These are phyloP conservation scores for Talaromyces ruber DNA, from an alignment of 495 filamentous ascomycete species.

Conservation along the genomic window DNA sequence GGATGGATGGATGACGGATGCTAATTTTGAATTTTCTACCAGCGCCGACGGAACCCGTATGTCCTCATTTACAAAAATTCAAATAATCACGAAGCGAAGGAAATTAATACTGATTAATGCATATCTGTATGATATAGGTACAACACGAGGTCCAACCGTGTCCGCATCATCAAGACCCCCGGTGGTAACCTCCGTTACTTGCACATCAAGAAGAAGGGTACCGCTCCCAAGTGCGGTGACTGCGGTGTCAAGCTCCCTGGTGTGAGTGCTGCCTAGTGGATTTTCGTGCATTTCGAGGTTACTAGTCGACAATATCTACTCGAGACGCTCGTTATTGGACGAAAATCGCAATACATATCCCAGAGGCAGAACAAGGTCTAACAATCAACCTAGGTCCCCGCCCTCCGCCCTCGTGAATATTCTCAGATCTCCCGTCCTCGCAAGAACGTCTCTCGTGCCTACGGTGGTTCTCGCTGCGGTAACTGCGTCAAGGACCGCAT, in stretches of 20 bases:
- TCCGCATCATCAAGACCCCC: slow-evolving; percentile 91
- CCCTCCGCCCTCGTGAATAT: slow-evolving; percentile 96
- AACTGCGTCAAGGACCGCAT: slow-evolving; percentile 98
- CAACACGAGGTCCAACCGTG: slow-evolving; percentile 96
- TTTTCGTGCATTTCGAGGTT: not conserved
- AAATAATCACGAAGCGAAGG: slow-evolving; percentile 8
- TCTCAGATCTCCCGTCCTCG: slow-evolving; percentile 89
- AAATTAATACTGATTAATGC: slow-evolving; percentile 9
- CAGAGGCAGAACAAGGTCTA: slow-evolving; percentile 8
- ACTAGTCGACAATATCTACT: not conserved
- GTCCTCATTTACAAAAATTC: slow-evolving; percentile 25
- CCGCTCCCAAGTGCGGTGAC: slow-evolving; percentile 96
- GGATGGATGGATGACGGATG: not conserved
- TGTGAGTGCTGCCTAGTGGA: slow-evolving; percentile 52
- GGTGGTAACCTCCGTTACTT: slow-evolving; percentile 90
- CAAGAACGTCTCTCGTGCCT: slow-evolving; percentile 98
- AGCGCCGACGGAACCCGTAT: slow-evolving; percentile 89
- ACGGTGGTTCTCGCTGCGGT: slow-evolving; percentile 94
- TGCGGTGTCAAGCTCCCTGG: slow-evolving; percentile 92
- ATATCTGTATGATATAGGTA: slow-evolving; percentile 47
- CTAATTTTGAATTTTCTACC: slow-evolving; percentile 8
- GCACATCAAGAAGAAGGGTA: slow-evolving; percentile 98
- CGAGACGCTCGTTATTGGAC: not conserved
- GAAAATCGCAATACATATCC: not conserved
- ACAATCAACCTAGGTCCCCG: slow-evolving; percentile 61